A percentile compares a stretch with the other conserved stretches of the same genome.
Evolutionary conservation across 169 alveolate species (phyloP).

Genomic region (Plasmodium gallinaceum): DNA sequence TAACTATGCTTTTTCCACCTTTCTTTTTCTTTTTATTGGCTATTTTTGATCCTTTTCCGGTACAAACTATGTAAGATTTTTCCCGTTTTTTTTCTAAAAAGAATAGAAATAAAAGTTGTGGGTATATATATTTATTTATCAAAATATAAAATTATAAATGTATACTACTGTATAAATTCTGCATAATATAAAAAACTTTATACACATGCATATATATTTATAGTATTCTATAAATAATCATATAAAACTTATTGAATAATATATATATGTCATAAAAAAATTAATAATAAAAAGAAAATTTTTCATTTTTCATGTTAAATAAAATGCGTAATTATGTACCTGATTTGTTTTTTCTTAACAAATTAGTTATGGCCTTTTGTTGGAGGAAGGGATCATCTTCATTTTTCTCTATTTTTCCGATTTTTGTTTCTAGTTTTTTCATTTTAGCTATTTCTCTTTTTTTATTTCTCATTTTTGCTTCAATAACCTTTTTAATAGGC

Average conservation of each 20-base stretch:
- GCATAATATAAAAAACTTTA: neutral
- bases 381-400: constrained; percentile 92
- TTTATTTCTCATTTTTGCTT: constrained; percentile 96
- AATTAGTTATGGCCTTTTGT: constrained; percentile 89
- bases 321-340: constrained; percentile 71
- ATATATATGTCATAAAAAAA: neutral
- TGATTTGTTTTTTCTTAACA: constrained; percentile 89
- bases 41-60: constrained; percentile 87
- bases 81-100: constrained; percentile 74
- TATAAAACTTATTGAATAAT: neutral
- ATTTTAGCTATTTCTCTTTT: constrained; percentile 92
- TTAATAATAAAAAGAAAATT: neutral
- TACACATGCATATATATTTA: constrained; percentile 2
- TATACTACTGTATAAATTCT: neutral
- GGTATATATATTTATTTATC: neutral
- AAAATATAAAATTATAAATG: neutral
- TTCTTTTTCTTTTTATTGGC: constrained; percentile 85
- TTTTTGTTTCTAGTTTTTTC: constrained; percentile 91
- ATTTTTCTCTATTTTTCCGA: constrained; percentile 93
- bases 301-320: neutral
- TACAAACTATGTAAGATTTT: constrained; percentile 90
- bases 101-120: neutral
- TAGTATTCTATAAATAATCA: neutral
- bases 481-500: constrained; percentile 97
- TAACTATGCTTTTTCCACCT: constrained; percentile 88